Evolutionary conservation across 352 stramenopile genomes (phyloP).

Genomic region (Pythium pectinolyticum): DNA sequence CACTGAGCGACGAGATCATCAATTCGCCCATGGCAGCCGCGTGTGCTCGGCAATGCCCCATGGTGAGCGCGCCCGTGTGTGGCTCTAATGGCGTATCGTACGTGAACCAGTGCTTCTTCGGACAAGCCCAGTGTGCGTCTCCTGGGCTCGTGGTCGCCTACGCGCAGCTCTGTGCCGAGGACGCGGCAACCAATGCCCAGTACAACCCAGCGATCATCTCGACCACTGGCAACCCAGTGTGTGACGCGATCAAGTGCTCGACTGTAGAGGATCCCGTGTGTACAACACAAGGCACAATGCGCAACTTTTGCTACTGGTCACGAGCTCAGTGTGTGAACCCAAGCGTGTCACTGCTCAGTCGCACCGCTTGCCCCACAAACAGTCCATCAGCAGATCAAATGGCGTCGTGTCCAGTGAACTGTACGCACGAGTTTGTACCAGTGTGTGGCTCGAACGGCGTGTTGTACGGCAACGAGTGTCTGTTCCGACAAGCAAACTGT

Average conservation of each 20-base stretch:
- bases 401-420: constrained; percentile 36
- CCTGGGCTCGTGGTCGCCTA: constrained; percentile 26
- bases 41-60: constrained; percentile 40
- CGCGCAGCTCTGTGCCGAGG: constrained; percentile 32
- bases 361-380: constrained; percentile 31
- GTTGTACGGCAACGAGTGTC: constrained; percentile 56
- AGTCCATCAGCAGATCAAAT: constrained; percentile 17
- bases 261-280: constrained; percentile 52
- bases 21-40: background rate
- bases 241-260: constrained; percentile 39
- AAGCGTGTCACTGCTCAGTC: constrained; percentile 23
- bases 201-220: constrained; percentile 30
- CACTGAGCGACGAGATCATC: background rate
- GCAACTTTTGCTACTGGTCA: constrained; percentile 44
- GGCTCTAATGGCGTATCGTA: constrained; percentile 49
- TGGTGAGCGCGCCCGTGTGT: constrained; percentile 44
- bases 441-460: constrained; percentile 54
- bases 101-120: constrained; percentile 53
- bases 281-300: constrained; percentile 43
- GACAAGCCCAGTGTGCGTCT: constrained; percentile 40
- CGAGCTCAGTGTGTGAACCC: constrained; percentile 34
- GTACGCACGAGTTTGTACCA: constrained; percentile 38
- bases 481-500: constrained; percentile 53
- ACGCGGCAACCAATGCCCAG: constrained; percentile 29
- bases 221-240: background rate